These are phyloP conservation scores for Murraya koenigii DNA, from an alignment of 345 rosid species.

Conservation along the genomic window DNA sequence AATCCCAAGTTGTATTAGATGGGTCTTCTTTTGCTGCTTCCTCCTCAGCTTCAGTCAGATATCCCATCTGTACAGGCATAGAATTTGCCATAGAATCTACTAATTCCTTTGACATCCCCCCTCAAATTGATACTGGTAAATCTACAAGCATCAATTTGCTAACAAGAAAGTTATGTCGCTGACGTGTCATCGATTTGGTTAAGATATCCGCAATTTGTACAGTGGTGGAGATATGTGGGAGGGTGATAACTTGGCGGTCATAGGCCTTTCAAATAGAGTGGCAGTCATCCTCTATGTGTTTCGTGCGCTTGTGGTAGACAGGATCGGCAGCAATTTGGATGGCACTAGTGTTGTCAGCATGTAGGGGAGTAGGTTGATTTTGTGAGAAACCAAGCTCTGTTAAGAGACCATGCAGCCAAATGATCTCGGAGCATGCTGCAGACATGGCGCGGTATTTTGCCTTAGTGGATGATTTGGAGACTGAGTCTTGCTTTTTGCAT, in stretches of 20 bases:
- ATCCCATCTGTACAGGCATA: too few relatives aligned
- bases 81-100: not conserved
- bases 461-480: not conserved
- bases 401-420: not conserved
- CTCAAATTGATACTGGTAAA: not conserved
- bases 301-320: slow-evolving; percentile 2
- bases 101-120: not conserved
- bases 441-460: not conserved
- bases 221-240: not conserved
- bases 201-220: not conserved
- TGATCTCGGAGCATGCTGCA: not conserved
- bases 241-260: not conserved
- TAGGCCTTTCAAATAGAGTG: not conserved
- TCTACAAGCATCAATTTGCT: not conserved
- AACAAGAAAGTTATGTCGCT: not conserved
- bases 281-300: slow-evolving; percentile 2
- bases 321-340: not conserved
- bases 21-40: too few relatives aligned
- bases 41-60: too few relatives aligned
- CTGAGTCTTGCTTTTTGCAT: not conserved
- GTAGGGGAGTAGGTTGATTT: not conserved
- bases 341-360: slow-evolving; percentile 1
- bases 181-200: not conserved
- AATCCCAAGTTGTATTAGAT: too few relatives aligned
- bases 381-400: not conserved